Evolutionary conservation across 108 stramenopile genomes (phyloP).

Genomic region (Parietichytrium sp.): DNA sequence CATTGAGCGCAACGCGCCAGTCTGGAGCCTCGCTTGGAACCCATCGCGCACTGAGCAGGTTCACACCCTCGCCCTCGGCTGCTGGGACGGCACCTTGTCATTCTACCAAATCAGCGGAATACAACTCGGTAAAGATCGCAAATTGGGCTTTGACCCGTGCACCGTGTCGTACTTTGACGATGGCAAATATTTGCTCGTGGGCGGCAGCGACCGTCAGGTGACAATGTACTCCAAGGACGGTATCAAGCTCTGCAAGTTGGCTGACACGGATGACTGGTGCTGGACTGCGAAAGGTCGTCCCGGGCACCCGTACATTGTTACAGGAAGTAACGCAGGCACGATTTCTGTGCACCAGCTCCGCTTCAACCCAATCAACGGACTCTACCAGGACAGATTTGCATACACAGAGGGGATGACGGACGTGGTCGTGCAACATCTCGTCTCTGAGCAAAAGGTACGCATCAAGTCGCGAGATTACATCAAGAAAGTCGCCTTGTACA

Average conservation of each 20-base stretch:
- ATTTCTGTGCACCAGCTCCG: constrained; percentile 47
- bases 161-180: constrained; percentile 46
- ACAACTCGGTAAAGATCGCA: constrained; percentile 50
- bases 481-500: constrained; percentile 57
- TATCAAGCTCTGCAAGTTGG: constrained; percentile 37
- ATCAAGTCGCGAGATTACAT: constrained; percentile 68
- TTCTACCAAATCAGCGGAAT: constrained; percentile 58
- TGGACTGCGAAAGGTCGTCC: constrained; percentile 55
- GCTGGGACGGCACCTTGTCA: constrained; percentile 66
- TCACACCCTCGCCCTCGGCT: constrained; percentile 59
- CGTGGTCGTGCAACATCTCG: constrained; percentile 67
- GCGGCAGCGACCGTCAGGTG: constrained; percentile 57
- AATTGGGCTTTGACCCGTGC: constrained; percentile 61
- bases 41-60: constrained; percentile 46
- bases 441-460: constrained; percentile 63
- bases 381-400: constrained; percentile 63
- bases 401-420: constrained; percentile 68
- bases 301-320: constrained; percentile 47
- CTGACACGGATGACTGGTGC: constrained; percentile 58
- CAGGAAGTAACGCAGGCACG: constrained; percentile 54
- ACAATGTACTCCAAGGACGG: constrained; percentile 65
- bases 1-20: constrained; percentile 58
- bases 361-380: constrained; percentile 55
- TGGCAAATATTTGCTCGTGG: constrained; percentile 61
- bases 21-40: constrained; percentile 61